These are phyloP conservation scores for Gloeopeniophorella convolvens DNA, from an alignment of 768 basidiomycete species.

Conservation along the genomic window DNA sequence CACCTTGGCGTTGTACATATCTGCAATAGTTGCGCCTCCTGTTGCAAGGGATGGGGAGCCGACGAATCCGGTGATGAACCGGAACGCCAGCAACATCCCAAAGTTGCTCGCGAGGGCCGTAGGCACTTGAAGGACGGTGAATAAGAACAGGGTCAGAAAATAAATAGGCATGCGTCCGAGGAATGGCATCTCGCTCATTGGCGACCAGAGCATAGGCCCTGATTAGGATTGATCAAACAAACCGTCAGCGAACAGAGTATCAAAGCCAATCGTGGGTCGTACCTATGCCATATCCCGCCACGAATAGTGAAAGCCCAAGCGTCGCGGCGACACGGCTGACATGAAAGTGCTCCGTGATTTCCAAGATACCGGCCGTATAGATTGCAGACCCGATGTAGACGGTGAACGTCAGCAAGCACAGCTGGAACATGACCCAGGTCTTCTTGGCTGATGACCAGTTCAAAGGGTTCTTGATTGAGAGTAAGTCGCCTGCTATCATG, in stretches of 20 bases:
- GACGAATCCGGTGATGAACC: constrained; percentile 33
- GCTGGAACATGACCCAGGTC: constrained; percentile 27
- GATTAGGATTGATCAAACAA: constrained; percentile 16
- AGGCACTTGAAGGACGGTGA: constrained; percentile 30
- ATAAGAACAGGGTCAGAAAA: constrained; percentile 28
- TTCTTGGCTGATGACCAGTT: constrained; percentile 30
- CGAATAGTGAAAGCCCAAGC: constrained; percentile 28
- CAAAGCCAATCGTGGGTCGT: background rate
- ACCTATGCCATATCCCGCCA: constrained; percentile 23
- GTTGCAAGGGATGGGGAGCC: constrained; percentile 32
- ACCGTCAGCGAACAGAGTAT: background rate
- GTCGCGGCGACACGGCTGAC: constrained; percentile 27
- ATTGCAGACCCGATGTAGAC: constrained; percentile 32
- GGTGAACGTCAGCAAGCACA: constrained; percentile 30
- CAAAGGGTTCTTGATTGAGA: background rate
- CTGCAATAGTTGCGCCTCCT: constrained; percentile 26
- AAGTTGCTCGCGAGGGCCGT: constrained; percentile 29
- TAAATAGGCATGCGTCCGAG: constrained; percentile 31
- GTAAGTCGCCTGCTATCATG: background rate
- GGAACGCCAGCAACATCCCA: constrained; percentile 28
- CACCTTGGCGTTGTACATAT: constrained; percentile 23
- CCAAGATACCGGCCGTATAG: constrained; percentile 27
- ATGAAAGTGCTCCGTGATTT: constrained; percentile 24
- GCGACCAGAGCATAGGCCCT: constrained; percentile 25
- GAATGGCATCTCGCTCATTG: constrained; percentile 30